Evolutionary conservation across 352 stramenopile genomes (phyloP).

Genomic region (Vaucheria bursata): DNA sequence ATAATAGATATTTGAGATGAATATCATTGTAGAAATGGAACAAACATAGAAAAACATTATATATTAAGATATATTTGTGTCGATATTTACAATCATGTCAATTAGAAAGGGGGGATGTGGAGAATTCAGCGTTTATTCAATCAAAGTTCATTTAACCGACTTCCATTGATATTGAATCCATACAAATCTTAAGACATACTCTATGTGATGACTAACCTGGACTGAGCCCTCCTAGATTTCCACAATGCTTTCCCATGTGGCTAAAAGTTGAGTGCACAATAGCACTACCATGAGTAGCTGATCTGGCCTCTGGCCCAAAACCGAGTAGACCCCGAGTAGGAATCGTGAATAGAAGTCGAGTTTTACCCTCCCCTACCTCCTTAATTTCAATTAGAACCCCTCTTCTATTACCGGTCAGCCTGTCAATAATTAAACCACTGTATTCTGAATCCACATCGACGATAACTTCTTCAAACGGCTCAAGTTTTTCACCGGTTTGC

Average conservation of each 20-base stretch:
- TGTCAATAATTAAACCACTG: constrained; percentile 88
- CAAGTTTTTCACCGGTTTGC: constrained; percentile 63
- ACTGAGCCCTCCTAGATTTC: background rate
- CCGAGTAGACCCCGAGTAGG: constrained; percentile 88
- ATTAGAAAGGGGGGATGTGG: too few species aligned
- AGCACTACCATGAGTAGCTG: constrained; percentile 82
- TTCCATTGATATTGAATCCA: too few species aligned
- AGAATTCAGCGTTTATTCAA: too few species aligned
- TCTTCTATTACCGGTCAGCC: constrained; percentile 59
- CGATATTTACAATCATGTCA: too few species aligned
- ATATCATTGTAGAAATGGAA: too few species aligned
- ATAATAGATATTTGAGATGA: too few species aligned
- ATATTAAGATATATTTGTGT: too few species aligned
- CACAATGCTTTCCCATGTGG: constrained; percentile 26
- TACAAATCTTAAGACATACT: too few species aligned
- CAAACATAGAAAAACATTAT: too few species aligned
- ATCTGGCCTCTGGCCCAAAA: constrained; percentile 90
- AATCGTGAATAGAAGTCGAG: constrained; percentile 89
- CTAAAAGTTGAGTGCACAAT: constrained; percentile 91
- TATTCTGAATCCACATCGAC: constrained; percentile 92
- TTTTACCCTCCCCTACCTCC: constrained; percentile 53
- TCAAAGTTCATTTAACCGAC: too few species aligned
- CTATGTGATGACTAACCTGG: constrained; percentile 1
- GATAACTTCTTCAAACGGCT: constrained; percentile 70
- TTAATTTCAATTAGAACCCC: constrained; percentile 67